Base-by-base conservation (phyloP, 768 basidiomycete genomes). In the Krasilnikovozyma curviuscula region DNA sequence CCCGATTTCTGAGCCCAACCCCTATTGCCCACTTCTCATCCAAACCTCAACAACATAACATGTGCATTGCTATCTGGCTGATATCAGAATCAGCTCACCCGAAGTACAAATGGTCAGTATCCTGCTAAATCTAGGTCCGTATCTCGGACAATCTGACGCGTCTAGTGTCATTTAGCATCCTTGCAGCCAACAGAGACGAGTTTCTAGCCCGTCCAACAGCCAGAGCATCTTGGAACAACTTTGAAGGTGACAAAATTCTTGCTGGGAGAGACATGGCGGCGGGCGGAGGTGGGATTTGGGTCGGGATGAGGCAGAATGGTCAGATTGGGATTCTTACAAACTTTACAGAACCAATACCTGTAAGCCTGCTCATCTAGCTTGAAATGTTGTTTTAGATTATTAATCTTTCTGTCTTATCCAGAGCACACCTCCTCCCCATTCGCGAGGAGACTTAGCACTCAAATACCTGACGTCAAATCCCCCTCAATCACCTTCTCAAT, bases 41-140 rank as follows among this genome's bases (percentile, higher is more conserved):
- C n/a, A n/a, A n/a, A n/a, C n/a, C n/a, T n/a, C n/a, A n/a, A n/a
- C n/a, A n/a, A n/a, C n/a, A n/a, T n/a, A 10, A 12, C 18, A 52
- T 52, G 50, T 52, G 50, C 18, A 52, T 52, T 37, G 50, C 44
- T 30, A 25, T 35, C 40, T 52, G n/a, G n/a, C n/a, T n/a, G n/a
- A 42, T 24, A 42, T 40, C 7, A 24, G 42, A 18, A 41, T 46
- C 14, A n/a, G 19, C 29, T 12, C 50, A 52, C 14, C 50, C 50
- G 0, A 47, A 32, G 27, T 52, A 52, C 40, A 40, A 40, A n/a
- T 33, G 46, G 49, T 39, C 3, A 18, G 43, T 25, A 3, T 16
- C 25, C 40, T 24, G 8, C 25, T 5, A 14, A 13, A n/a, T 14
- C n/a, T 10, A 8, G 16, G 25, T 40, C 35, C 16, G 5, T 18